Evolutionary conservation across 768 basidiomycete genomes (phyloP).

Genomic region (Neoboletus brunneissimus): DNA sequence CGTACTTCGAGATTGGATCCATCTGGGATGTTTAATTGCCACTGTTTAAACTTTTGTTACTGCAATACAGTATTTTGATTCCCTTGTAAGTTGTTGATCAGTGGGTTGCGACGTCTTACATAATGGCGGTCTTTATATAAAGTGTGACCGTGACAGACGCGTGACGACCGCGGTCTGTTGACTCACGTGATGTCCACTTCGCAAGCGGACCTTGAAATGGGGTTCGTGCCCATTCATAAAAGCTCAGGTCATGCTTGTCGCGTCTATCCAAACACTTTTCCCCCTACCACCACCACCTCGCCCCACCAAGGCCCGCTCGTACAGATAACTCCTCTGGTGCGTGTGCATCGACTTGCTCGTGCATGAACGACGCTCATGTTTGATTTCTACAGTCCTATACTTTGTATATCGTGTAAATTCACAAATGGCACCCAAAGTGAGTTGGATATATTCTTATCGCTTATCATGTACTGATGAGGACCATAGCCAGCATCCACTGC

Average conservation of each 20-base stretch:
- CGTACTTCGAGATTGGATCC: not conserved
- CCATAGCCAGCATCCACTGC: slow-evolving; percentile 41
- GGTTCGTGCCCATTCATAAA: slow-evolving; percentile 33
- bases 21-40: not conserved
- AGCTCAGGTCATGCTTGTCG: slow-evolving; percentile 28
- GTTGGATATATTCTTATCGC: slow-evolving; percentile 9
- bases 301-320: slow-evolving; percentile 12
- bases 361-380: slow-evolving; percentile 13
- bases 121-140: too few relatives aligned
- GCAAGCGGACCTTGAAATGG: slow-evolving; percentile 35
- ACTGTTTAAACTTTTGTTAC: not conserved
- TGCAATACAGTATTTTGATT: not conserved
- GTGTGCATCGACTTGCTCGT: slow-evolving; percentile 6
- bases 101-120: too few relatives aligned
- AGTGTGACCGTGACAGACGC: slow-evolving; percentile 30
- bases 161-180: slow-evolving; percentile 37
- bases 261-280: slow-evolving; percentile 27
- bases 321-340: slow-evolving; percentile 25
- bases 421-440: slow-evolving; percentile 39
- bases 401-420: slow-evolving; percentile 32
- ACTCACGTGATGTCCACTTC: slow-evolving; percentile 30
- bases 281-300: slow-evolving; percentile 31
- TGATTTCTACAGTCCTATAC: slow-evolving; percentile 23
- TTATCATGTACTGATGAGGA: slow-evolving; percentile 8
- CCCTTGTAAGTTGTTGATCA: too few relatives aligned